phyloP scores from a whole-genome alignment of 805 yeast species.

The Candida nanaspora region DNA sequence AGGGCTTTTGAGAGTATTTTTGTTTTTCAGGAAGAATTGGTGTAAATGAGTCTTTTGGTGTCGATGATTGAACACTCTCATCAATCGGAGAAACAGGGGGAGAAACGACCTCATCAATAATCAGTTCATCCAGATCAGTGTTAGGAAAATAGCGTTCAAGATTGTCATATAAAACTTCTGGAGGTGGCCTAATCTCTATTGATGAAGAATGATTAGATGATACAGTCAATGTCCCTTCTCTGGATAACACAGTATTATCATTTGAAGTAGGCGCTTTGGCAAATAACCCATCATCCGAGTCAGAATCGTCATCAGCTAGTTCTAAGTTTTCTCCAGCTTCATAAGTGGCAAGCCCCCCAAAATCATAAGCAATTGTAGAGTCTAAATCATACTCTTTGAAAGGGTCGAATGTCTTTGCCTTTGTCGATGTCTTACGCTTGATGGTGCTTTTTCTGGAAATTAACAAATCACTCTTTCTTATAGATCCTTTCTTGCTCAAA shows the following conservation, averaged over 20 bases:
- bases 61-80: conserved; percentile 21
- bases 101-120: conserved; percentile 60
- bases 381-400: conserved; percentile 67
- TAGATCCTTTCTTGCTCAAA: conserved; percentile 2
- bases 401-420: conserved; percentile 28
- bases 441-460: conserved; percentile 7
- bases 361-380: conserved; percentile 67
- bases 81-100: conserved; percentile 50
- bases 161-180: conserved; percentile 88
- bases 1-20: conserved; percentile 19
- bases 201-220: conserved; percentile 6
- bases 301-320: conserved; percentile 33
- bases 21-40: neutral
- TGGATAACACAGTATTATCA: conserved; percentile 3
- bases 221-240: neutral
- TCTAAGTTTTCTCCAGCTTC: conserved; percentile 22
- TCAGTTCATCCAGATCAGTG: conserved; percentile 87
- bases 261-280: conserved; percentile 36
- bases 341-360: conserved; percentile 9
- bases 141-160: conserved; percentile 89
- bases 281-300: conserved; percentile 52
- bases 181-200: conserved; percentile 83
- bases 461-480: conserved; percentile 7
- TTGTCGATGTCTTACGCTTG: conserved; percentile 1
- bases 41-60: conserved; percentile 13